These are phyloP conservation scores for Iberis amara DNA, from an alignment of 441 rosid genomes.

Conservation along the genomic window DNA sequence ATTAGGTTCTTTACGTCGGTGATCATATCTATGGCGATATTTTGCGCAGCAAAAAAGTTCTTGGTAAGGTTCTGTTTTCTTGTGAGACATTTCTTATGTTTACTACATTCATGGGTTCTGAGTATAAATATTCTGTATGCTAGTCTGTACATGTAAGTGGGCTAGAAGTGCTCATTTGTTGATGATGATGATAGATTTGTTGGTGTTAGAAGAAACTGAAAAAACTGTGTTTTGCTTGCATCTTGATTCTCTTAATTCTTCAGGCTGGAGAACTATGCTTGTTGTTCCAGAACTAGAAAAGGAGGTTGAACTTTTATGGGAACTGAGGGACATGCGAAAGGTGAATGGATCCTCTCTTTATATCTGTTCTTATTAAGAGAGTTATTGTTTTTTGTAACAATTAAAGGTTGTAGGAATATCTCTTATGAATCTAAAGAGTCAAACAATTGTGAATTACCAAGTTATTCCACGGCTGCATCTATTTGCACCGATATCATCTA, in stretches of 20 bases:
- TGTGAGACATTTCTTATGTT: constrained; percentile 3
- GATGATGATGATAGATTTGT: neutral
- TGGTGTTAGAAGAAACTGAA: constrained; percentile 5
- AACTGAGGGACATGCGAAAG: constrained; percentile 68
- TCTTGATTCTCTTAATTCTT: constrained; percentile 15
- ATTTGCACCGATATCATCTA: too few relatives aligned
- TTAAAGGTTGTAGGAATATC: too few relatives aligned
- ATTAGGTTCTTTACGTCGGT: constrained; percentile 91
- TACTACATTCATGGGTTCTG: too few relatives aligned
- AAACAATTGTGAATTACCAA: too few relatives aligned
- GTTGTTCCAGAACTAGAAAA: constrained; percentile 96
- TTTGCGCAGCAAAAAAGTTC: constrained; percentile 90
- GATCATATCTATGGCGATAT: constrained; percentile 99
- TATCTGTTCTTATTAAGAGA: neutral
- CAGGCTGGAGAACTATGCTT: constrained; percentile 99
- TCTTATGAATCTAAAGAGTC: too few relatives aligned
- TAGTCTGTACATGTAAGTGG: too few relatives aligned
- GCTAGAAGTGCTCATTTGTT: constrained; percentile 8
- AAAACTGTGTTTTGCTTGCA: constrained; percentile 18
- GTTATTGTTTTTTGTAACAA: neutral
- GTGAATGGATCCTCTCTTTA: constrained; percentile 35
- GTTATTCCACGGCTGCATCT: too few relatives aligned
- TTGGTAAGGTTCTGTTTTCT: constrained; percentile 48
- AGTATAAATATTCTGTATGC: too few relatives aligned
- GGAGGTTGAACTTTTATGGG: constrained; percentile 86